These are phyloP conservation scores for Trichosporon coremiiforme DNA, from an alignment of 1,284 basidiomycete genomes.

Conservation along the genomic window DNA sequence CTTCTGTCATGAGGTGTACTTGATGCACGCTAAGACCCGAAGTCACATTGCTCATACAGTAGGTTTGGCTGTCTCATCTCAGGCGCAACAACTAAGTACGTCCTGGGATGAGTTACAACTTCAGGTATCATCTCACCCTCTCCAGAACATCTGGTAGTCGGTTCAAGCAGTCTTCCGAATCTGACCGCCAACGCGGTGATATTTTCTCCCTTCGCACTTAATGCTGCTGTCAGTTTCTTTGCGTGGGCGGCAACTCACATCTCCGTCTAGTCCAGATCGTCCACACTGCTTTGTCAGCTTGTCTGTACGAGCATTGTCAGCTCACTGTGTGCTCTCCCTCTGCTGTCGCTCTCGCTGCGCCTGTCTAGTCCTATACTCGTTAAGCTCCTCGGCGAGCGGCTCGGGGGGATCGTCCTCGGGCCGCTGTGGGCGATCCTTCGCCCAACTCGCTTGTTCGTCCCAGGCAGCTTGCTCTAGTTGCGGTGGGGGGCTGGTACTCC, in stretches of 20 bases:
- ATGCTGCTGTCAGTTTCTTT: no score
- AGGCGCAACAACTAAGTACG: no score
- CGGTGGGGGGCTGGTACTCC: neutral
- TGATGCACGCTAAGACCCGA: neutral
- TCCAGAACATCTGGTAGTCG: no score
- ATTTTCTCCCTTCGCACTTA: no score
- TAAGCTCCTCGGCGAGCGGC: neutral
- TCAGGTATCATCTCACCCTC: no score
- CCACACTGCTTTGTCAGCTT: slow-evolving; percentile 7
- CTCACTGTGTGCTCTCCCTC: neutral
- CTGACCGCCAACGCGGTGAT: no score
- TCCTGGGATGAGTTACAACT: no score
- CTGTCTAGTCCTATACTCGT: neutral
- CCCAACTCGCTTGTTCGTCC: slow-evolving; percentile 1
- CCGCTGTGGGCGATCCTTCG: neutral
- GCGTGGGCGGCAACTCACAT: no score
- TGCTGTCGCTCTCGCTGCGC: neutral
- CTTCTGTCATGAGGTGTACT: slow-evolving; percentile 11
- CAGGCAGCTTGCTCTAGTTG: neutral
- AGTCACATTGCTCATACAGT: neutral
- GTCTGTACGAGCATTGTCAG: no score
- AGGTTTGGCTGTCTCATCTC: no score
- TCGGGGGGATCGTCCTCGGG: slow-evolving; percentile 4
- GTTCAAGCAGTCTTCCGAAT: no score
- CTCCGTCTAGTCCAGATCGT: slow-evolving; percentile 10